Evolutionary conservation across 768 basidiomycete genomes (phyloP), one percentile per base, ranked within the genome.

Genomic region (Lepiota brunneoincarnata): DNA sequence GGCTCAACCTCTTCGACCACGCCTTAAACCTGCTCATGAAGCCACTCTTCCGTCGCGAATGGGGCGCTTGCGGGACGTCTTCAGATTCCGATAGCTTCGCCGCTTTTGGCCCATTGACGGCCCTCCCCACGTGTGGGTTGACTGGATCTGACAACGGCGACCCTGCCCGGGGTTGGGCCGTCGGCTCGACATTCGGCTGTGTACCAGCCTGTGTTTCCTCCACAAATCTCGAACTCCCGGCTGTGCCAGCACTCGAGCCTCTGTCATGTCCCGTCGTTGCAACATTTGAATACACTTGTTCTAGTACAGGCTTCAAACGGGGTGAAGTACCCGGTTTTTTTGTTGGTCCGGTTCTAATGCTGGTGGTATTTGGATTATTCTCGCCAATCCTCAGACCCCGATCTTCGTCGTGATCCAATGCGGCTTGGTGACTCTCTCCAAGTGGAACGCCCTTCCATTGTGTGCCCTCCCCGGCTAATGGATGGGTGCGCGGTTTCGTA

Each of bases 1-100:
- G 52, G n/a, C 44, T 46, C 37, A 54, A 21, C 20, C 46, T 48
- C 46, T 48, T 54, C 17, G 53, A 54, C 45, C 45, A 48, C 17
- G 28, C 37, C 24, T 48, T 54, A 2, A 54, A 21, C 39, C 28
- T 54, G 14, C 42, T 18, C 37, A 54, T 12, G 20, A 54, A 41
- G 35, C 15, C 40, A 17, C 53, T 20, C 38, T 48, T 54, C 17
- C 43, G 20, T n/a, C 53, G 37, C 11, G 45, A 37, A 17, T 36
- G 37, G 11, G 21, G 9, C 17, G 44, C 17, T 17, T 44, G 20
- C 3, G 31, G 11, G 4, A 14, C 50, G 5, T 17, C 6, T 2
- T 17, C 20, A 20, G 50, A 17, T 6, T 20, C 40, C 4, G 12
- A 18, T 10, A 51, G 15, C 14, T 41, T 42, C 28, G n/a, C 31